phyloP scores from a whole-genome alignment of 352 stramenopile species.

The Phytophthora pinifolia region DNA sequence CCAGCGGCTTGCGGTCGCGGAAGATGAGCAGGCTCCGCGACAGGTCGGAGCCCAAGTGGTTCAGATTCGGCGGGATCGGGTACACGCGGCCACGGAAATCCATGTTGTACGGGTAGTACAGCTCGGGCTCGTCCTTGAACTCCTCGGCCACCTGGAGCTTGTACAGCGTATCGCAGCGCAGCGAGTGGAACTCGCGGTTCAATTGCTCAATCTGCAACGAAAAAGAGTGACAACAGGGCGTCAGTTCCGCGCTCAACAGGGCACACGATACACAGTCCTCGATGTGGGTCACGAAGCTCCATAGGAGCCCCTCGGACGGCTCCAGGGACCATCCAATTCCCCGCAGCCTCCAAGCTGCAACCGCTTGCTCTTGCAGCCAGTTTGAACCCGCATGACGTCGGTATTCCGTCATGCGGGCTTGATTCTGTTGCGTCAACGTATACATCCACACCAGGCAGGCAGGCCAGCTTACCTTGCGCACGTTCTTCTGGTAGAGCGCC shows the following conservation, averaged over 20 bases:
- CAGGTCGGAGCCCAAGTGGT: slow-evolving; percentile 98
- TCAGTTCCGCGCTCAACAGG: slow-evolving; percentile 1
- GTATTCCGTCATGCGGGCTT: slow-evolving; percentile 61
- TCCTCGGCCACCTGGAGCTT: slow-evolving; percentile 96
- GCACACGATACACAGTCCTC: background rate
- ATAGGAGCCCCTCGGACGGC: slow-evolving; percentile 26
- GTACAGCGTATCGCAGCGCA: slow-evolving; percentile 94
- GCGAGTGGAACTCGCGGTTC: slow-evolving; percentile 92
- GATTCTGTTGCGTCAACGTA: slow-evolving; percentile 68
- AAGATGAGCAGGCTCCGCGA: slow-evolving; percentile 97
- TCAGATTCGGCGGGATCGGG: slow-evolving; percentile 98
- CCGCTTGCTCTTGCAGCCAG: slow-evolving; percentile 70
- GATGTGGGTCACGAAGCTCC: slow-evolving; percentile 39
- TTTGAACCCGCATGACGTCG: slow-evolving; percentile 83
- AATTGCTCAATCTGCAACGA: slow-evolving; percentile 67
- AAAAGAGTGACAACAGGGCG: slow-evolving; percentile 8
- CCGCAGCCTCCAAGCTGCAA: slow-evolving; percentile 37
- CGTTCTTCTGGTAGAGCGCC: slow-evolving; percentile 68
- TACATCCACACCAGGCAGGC: slow-evolving; percentile 4
- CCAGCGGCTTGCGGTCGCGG: slow-evolving; percentile 94
- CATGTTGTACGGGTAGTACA: slow-evolving; percentile 99
- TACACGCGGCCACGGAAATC: slow-evolving; percentile 99
- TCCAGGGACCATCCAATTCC: slow-evolving; percentile 12
- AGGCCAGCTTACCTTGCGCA: slow-evolving; percentile 73
- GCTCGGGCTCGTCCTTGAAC: slow-evolving; percentile 95